Evolutionary conservation across 495 filamentous ascomycete species (phyloP).

Genomic region (Hyaloscypha bicolor): DNA sequence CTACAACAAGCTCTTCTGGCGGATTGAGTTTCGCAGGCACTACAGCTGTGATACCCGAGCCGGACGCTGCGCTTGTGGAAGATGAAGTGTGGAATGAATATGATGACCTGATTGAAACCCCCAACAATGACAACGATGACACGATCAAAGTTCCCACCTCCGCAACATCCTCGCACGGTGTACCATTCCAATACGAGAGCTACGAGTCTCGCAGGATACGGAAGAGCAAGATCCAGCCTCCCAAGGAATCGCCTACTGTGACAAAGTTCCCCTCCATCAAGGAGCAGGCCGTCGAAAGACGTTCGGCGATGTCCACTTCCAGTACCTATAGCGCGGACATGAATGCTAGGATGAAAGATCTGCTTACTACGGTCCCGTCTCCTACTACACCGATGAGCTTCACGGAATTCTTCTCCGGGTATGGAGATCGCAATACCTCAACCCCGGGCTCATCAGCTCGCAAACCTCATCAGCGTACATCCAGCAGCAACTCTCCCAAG

Average conservation of each 20-base stretch:
- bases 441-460: conserved; percentile 31
- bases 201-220: conserved; percentile 37
- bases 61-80: conserved; percentile 61
- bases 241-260: conserved; percentile 31
- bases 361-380: conserved; percentile 38
- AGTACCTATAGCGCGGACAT: conserved; percentile 48
- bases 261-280: conserved; percentile 12
- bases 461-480: not conserved
- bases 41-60: conserved; percentile 62
- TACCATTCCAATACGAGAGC: conserved; percentile 48
- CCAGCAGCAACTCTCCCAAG: not conserved
- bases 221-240: conserved; percentile 30
- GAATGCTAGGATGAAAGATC: conserved; percentile 46
- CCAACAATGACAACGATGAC: conserved; percentile 49
- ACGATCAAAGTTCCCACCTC: conserved; percentile 45
- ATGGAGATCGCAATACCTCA: conserved; percentile 49
- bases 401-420: conserved; percentile 53
- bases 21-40: conserved; percentile 38
- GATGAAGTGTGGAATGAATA: conserved; percentile 96
- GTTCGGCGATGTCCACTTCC: conserved; percentile 23
- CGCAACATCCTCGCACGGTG: conserved; percentile 48
- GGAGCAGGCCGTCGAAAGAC: conserved; percentile 10
- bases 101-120: conserved; percentile 70
- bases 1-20: conserved; percentile 70
- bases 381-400: conserved; percentile 56